Evolutionary conservation across 192 early-diverging fungal species (phyloP).

Genomic region (Spizellomyces punctatus): DNA sequence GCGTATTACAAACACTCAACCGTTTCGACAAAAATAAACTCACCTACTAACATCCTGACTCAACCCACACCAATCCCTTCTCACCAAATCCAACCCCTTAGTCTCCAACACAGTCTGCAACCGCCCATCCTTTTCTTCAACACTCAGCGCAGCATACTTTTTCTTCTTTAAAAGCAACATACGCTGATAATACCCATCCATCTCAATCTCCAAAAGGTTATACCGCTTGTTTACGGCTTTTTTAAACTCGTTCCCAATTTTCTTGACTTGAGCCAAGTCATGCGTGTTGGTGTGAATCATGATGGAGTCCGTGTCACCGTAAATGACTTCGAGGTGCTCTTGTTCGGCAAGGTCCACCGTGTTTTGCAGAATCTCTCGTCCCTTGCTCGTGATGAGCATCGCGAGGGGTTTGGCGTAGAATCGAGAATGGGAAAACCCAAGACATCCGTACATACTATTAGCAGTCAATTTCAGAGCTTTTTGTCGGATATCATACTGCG

Average conservation of each 20-base stretch:
- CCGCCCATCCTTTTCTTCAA: constrained; percentile 54
- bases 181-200: constrained; percentile 89
- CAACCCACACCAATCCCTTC: constrained; percentile 97
- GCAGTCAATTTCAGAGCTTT: constrained; percentile 95
- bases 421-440: constrained; percentile 88
- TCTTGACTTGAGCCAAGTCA: constrained; percentile 71
- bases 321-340: constrained; percentile 90
- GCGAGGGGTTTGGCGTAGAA: constrained; percentile 98
- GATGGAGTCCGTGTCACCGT: constrained; percentile 99
- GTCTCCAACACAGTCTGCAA: constrained; percentile 62
- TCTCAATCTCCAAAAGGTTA: constrained; percentile 93
- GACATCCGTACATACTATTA: constrained; percentile 98
- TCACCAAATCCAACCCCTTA: constrained; percentile 94
- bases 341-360: constrained; percentile 84
- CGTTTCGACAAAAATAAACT: constrained; percentile 10
- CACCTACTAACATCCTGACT: constrained; percentile 81
- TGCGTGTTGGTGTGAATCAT: constrained; percentile 91
- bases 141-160: constrained; percentile 90
- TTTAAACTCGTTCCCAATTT: constrained; percentile 81
- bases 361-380: constrained; percentile 93
- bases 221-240: constrained; percentile 89
- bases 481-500: constrained; percentile 86
- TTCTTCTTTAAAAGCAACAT: constrained; percentile 96
- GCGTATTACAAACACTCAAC: background rate
- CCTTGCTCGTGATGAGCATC: constrained; percentile 93